phyloP scores from a whole-genome alignment of 345 rosid species.

The Ceriops zippeliana region DNA sequence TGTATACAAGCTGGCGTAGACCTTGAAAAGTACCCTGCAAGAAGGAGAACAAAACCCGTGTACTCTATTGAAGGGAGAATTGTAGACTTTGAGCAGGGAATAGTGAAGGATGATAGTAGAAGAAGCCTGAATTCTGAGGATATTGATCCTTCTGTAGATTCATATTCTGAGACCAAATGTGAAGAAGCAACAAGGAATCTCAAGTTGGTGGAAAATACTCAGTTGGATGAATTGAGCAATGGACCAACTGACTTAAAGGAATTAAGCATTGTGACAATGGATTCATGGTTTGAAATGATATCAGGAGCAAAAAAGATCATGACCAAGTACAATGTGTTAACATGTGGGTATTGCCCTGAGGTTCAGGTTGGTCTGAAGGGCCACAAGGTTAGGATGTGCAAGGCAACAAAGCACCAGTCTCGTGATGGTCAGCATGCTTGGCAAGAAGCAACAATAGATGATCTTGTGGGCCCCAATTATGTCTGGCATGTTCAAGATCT shows the following conservation, averaged over 20 bases:
- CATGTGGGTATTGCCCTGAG: slow-evolving; percentile 51
- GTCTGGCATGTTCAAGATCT: slow-evolving; percentile 43
- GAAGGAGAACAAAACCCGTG: slow-evolving; percentile 74
- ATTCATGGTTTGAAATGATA: slow-evolving; percentile 40
- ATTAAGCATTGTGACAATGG: slow-evolving; percentile 45
- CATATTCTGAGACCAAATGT: slow-evolving; percentile 9
- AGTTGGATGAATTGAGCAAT: slow-evolving; percentile 6
- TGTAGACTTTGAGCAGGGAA: slow-evolving; percentile 62
- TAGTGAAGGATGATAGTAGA: slow-evolving; percentile 17
- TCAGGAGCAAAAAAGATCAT: slow-evolving; percentile 38
- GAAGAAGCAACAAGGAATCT: slow-evolving; percentile 14
- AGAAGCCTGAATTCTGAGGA: background rate
- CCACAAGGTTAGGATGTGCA: slow-evolving; percentile 46
- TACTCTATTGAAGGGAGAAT: slow-evolving; percentile 83
- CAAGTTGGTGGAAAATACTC: slow-evolving; percentile 4
- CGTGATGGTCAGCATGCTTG: slow-evolving; percentile 62
- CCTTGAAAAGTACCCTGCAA: slow-evolving; percentile 58
- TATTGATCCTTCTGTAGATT: slow-evolving; percentile 3
- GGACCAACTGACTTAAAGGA: slow-evolving; percentile 32
- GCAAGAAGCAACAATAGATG: slow-evolving; percentile 52
- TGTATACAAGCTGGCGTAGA: slow-evolving; percentile 83
- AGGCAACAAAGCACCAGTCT: slow-evolving; percentile 55
- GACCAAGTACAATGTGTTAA: slow-evolving; percentile 43
- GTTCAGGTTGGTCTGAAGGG: slow-evolving; percentile 53
- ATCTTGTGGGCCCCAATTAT: slow-evolving; percentile 41